These are phyloP conservation scores for Tetrahymena malaccensis DNA, from an alignment of 73 alveolate species.

Conservation along the genomic window DNA sequence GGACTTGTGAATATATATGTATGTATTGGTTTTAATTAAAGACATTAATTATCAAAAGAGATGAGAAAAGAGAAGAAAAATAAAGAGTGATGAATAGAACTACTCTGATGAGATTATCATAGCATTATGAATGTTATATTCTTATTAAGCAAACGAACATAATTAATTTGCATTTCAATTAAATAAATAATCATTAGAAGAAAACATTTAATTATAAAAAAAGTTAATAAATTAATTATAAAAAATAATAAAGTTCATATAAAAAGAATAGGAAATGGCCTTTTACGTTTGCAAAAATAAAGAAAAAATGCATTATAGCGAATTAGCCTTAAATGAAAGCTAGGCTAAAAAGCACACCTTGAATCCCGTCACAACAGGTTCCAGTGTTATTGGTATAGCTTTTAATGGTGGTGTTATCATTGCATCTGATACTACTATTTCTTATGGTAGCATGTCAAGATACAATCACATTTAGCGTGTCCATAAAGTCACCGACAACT, in stretches of 20 bases:
- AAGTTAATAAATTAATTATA: background rate
- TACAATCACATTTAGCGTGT: conserved; percentile 53
- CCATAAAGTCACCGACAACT: conserved; percentile 44
- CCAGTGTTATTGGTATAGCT: conserved; percentile 63
- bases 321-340: background rate
- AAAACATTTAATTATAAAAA: background rate
- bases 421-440: conserved; percentile 60
- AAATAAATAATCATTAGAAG: background rate
- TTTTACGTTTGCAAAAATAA: background rate
- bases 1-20: background rate
- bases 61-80: background rate
- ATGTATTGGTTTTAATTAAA: too few relatives aligned
- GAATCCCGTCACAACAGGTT: conserved; percentile 67
- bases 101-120: background rate
- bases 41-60: background rate
- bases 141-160: background rate
- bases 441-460: conserved; percentile 60
- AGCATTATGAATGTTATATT: background rate
- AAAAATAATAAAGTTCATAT: background rate
- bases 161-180: background rate
- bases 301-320: background rate
- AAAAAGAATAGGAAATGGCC: background rate
- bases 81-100: background rate
- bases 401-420: conserved; percentile 74
- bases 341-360: conserved; percentile 16